Percentiles rank a stretch among this genome's conserved stretches.
These are phyloP conservation scores for Fusarium piperis DNA, from an alignment of 2,329 filamentous ascomycete species.

Conservation along the genomic window DNA sequence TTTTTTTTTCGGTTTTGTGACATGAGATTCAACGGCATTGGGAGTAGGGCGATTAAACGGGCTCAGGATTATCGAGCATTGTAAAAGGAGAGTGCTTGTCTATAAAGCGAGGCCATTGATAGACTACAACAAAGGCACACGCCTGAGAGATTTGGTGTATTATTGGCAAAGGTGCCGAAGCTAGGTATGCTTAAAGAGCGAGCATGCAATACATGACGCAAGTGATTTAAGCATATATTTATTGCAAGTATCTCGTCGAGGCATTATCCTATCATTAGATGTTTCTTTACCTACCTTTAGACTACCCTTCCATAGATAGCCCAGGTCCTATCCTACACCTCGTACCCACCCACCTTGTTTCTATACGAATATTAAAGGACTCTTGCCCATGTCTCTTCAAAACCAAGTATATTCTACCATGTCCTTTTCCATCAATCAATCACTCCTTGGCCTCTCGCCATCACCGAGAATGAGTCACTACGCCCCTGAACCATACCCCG, in stretches of 20 bases:
- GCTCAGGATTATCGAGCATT: not conserved
- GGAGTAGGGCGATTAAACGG: not conserved
- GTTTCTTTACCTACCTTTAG: not conserved
- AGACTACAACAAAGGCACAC: not conserved
- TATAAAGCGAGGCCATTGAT: not conserved
- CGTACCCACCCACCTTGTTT: not conserved
- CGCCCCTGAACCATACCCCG: not conserved
- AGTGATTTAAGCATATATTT: not conserved
- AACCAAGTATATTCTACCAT: not conserved
- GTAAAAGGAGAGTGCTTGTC: not conserved
- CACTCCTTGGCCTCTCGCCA: not conserved
- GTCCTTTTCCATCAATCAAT: not conserved
- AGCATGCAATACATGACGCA: too few relatives aligned
- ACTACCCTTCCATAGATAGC: not conserved
- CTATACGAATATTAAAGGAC: not conserved
- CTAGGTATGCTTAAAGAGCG: not conserved
- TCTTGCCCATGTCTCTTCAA: not conserved
- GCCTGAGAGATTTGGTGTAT: not conserved
- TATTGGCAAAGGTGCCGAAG: not conserved
- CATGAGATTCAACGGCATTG: not conserved
- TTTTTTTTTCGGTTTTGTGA: not conserved
- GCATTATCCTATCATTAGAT: not conserved
- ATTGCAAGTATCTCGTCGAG: not conserved
- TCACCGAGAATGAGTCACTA: not conserved
- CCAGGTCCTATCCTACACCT: not conserved